Base-by-base conservation (phyloP, 768 basidiomycete species). In the Boletellus emodensis region DNA sequence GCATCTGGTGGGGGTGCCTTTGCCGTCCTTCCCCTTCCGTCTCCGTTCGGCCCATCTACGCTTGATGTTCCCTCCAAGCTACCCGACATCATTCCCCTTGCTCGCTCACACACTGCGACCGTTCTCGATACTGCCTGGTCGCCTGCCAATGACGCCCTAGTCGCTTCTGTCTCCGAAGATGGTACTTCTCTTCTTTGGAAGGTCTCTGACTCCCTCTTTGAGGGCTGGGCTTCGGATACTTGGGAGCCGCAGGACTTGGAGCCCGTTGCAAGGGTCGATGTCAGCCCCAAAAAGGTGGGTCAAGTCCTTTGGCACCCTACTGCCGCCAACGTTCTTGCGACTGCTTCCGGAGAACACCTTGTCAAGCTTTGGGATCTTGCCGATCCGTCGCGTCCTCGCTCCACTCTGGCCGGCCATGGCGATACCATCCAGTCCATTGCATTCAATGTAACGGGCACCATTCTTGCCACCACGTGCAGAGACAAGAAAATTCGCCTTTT, bases 111-210 rank as follows among this genome's bases (percentile, higher is more conserved):
- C 68, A 84, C 85, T 1, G 87, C 83, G 2, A 74, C 88, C 22
- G 88, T 92, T 28, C 87, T 98, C 34, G 95, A 98, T 71, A 98
- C 95, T 0, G 90, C 89, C 63, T 98, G 94, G 93, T 91, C 89
- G 0, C 94, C 94, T 0, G 92, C 95, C 67, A 85, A 94, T 62
- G 95, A 98, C 70, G 75, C 80, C 6, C 75, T 95, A 61, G 88
- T 96, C 58, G 95, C 89, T 2, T 94, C 92, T 1, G 91, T 81
- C 14, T 93, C 88, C 42, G 95, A 99, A 68, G 96, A 99, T 65
- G 93, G 94, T 38, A 93, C 94, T 62, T 79, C 89, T 57, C 81
- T 91, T 72, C 78, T 99, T 64, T 97, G 93, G 87, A 89, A 91
- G 64, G 84, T 97, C 45, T 69, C 79, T n/a, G 53, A 74, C 3